Evolutionary conservation across 129 eudicot genomes (phyloP), one percentile per base, ranked within the genome.

Genomic region (Flaveria linearis): DNA sequence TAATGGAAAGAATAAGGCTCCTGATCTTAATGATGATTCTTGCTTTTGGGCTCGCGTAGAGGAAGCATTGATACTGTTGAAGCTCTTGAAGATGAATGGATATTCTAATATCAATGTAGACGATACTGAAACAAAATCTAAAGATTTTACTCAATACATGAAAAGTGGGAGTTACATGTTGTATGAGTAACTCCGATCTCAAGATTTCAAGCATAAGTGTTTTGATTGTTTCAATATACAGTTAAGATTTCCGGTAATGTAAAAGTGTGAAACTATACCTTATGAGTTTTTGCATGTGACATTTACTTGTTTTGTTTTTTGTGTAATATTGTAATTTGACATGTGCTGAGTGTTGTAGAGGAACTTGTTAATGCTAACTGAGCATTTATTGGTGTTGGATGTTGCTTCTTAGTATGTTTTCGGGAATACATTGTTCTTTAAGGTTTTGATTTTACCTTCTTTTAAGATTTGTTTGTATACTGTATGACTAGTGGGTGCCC

Each of bases 21-120:
- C 74, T 22, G 79, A 82, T 50, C 68, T 79, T 10, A 87, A 78
- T 0, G 88, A 75, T 17, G 88, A 87, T 72, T 82, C 91, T 62
- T 79, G 91, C 57, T 87, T 87, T 41, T 87, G 91, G 91, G 91
- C 88, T 0, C 67, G 56, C 20, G 88, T 84, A 0, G 91, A 87
- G 78, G 88, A 87, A 62, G 91, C 88, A 18, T 58, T 76, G 47
- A 81, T 82, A 28, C 73, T 28, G 7, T 68, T 75, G 23, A 5
- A 78, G 65, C 55, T 45, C 26, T 0, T 41, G 83, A 20, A 9
- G 50, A 51, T 75, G 1, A 26, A 14, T 55, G 85, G 52, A 73
- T 53, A 68, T n/a, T 57, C 36, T 18, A 17, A 7, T 63, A 46
- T 9, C 43, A 50, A 1, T 25, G 46, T 47, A 76, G 64, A 25